Base-by-base conservation (phyloP, 371 early-diverging fungal species). In the Smittium culicis region DNA sequence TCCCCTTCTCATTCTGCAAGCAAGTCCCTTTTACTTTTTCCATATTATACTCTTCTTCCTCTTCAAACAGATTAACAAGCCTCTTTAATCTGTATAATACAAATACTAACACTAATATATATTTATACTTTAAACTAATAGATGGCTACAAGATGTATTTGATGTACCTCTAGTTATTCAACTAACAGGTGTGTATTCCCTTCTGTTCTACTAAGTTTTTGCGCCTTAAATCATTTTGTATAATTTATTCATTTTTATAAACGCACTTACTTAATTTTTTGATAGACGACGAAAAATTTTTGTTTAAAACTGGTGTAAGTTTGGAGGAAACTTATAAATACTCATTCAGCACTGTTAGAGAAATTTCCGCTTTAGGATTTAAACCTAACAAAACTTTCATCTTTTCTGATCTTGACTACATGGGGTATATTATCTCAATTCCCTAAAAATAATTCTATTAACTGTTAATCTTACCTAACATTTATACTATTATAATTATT, bases 1-100 rank as follows among this genome's bases (percentile, higher is more conserved):
- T 99, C 64, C 99, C 99, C 32, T 98, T 99, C 79, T 71, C 96
- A 35, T 94, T 99, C 70, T 98, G 98, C 86, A 92, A 98, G 90
- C 33, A 30, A 64, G 64, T 64, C 14, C 20, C 45, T 20, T 20
- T 8, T 20, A 14, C 20, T 45, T 45, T 45, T n/a, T n/a, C n/a
- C n/a, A n/a, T n/a, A n/a, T n/a, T n/a, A n/a, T n/a, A n/a, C n/a
- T n/a, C n/a, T n/a, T n/a, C n/a, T n/a, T n/a, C n/a, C n/a, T n/a
- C n/a, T n/a, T n/a, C n/a, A n/a, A n/a, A n/a, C n/a, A n/a, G n/a
- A n/a, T n/a, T n/a, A n/a, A n/a, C n/a, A n/a, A n/a, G n/a, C n/a
- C n/a, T n/a, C n/a, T n/a, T n/a, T n/a, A n/a, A n/a, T n/a, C 55
- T 20, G 55, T 55, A n/a, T 20, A 20, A 14, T 24, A 61, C 34